Percentiles rank a stretch among this genome's conserved stretches.
These are phyloP conservation scores for Endocalyx cinctus DNA, from an alignment of 2,329 filamentous ascomycete genomes.

Conservation along the genomic window DNA sequence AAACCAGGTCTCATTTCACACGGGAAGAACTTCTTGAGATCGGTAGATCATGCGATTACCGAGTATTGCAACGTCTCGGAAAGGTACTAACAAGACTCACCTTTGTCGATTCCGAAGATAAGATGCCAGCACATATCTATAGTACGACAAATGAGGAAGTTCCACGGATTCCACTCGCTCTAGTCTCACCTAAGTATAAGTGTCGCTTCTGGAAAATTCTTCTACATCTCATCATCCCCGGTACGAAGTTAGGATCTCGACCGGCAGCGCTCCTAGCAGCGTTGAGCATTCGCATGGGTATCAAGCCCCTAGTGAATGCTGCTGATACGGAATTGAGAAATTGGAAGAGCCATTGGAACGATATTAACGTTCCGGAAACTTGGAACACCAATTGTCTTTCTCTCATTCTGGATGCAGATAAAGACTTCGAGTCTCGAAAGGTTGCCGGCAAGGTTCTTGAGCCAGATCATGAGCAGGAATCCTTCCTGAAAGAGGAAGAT, in stretches of 20 bases:
- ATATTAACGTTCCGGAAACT: slow-evolving; percentile 42
- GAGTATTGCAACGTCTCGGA: slow-evolving; percentile 42
- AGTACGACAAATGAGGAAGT: slow-evolving; percentile 26
- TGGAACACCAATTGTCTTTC: slow-evolving; percentile 42
- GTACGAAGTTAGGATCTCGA: slow-evolving; percentile 40
- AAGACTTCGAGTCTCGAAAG: slow-evolving; percentile 26
- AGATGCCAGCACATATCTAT: slow-evolving; percentile 40
- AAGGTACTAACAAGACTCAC: slow-evolving; percentile 42
- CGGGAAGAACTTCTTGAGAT: slow-evolving; percentile 47
- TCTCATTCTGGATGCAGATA: slow-evolving; percentile 44
- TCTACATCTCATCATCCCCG: slow-evolving; percentile 42
- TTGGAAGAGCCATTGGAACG: slow-evolving; percentile 42
- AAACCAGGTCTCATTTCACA: slow-evolving; percentile 31
- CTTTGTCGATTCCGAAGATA: slow-evolving; percentile 34
- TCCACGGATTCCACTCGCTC: slow-evolving; percentile 38
- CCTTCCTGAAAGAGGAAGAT: slow-evolving; percentile 32
- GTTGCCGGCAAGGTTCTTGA: slow-evolving; percentile 14
- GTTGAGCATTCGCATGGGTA: slow-evolving; percentile 43
- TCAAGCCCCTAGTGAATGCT: slow-evolving; percentile 33
- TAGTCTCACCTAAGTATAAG: slow-evolving; percentile 30
- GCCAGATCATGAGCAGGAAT: slow-evolving; percentile 3
- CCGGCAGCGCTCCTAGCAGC: slow-evolving; percentile 43
- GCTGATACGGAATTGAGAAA: slow-evolving; percentile 38
- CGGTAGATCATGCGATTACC: slow-evolving; percentile 44
- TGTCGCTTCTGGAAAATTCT: slow-evolving; percentile 43